These are phyloP conservation scores for Strigomonas galati DNA, from an alignment of 208 protist genomes.

Conservation along the genomic window DNA sequence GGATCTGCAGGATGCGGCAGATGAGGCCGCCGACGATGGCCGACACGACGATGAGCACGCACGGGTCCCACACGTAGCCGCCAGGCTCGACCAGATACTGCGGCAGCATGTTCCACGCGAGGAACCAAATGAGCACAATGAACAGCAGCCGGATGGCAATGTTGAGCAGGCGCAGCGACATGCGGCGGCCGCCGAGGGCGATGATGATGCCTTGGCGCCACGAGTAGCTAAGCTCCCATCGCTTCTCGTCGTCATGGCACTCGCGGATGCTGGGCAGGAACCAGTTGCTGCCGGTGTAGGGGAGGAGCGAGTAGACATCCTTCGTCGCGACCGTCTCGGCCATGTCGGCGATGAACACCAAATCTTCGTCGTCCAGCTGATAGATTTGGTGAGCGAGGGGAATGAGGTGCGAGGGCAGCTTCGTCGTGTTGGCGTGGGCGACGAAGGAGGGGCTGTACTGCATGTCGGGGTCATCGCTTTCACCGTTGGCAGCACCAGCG, in stretches of 20 bases:
- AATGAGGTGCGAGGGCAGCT: constrained; percentile 49
- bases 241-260: constrained; percentile 32
- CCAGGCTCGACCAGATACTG: constrained; percentile 52
- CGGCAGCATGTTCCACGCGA: constrained; percentile 65
- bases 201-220: constrained; percentile 44
- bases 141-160: constrained; percentile 61
- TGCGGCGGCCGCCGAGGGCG: constrained; percentile 43
- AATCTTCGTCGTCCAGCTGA: constrained; percentile 40
- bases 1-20: constrained; percentile 72
- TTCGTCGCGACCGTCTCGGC: constrained; percentile 46
- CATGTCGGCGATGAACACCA: constrained; percentile 51
- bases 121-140: constrained; percentile 63
- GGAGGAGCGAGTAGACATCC: constrained; percentile 70
- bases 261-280: constrained; percentile 59
- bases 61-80: constrained; percentile 75
- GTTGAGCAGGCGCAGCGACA: constrained; percentile 49
- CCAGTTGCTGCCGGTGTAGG: constrained; percentile 74
- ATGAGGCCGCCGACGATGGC: constrained; percentile 59
- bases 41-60: constrained; percentile 56
- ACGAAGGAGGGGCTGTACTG: constrained; percentile 30
- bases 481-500: neutral
- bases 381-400: constrained; percentile 49
- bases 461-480: neutral
- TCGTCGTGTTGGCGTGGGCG: constrained; percentile 20
- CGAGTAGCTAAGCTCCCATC: constrained; percentile 41